Conservation (phyloP, 2,329 filamentous ascomycete genomes). For the Seiridium unicorne region DNA sequence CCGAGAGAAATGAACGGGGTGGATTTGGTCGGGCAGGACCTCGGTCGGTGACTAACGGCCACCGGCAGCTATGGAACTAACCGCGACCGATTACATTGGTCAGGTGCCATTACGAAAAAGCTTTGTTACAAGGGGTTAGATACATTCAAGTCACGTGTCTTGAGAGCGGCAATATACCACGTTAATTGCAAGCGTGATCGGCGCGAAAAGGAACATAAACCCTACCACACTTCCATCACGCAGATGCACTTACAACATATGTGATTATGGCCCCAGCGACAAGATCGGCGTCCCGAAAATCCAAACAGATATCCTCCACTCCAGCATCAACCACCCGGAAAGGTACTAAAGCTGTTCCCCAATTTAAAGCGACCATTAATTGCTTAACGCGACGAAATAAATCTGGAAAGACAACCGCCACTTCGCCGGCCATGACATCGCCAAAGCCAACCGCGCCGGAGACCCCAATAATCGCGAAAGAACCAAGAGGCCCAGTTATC, state of each 20-base stretch:
- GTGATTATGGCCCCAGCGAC: not conserved
- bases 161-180: too few relatives aligned
- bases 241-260: not conserved
- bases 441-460: not conserved
- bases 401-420: not conserved
- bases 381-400: not conserved
- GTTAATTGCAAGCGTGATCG: too few relatives aligned
- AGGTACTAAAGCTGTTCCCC: not conserved
- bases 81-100: too few relatives aligned
- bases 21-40: too few relatives aligned
- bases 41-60: too few relatives aligned
- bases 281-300: not conserved
- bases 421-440: not conserved
- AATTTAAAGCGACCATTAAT: not conserved
- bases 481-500: not conserved
- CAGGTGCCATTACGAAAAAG: too few relatives aligned
- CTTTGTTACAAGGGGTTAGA: too few relatives aligned
- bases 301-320: not conserved
- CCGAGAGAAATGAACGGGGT: too few relatives aligned
- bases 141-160: too few relatives aligned
- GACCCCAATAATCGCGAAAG: not conserved
- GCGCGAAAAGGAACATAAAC: not conserved
- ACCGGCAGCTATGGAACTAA: too few relatives aligned
- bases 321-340: not conserved
- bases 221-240: not conserved